Conservation (phyloP, 2,329 filamentous ascomycete genomes). For the Pseudocercospora cruenta region DNA sequence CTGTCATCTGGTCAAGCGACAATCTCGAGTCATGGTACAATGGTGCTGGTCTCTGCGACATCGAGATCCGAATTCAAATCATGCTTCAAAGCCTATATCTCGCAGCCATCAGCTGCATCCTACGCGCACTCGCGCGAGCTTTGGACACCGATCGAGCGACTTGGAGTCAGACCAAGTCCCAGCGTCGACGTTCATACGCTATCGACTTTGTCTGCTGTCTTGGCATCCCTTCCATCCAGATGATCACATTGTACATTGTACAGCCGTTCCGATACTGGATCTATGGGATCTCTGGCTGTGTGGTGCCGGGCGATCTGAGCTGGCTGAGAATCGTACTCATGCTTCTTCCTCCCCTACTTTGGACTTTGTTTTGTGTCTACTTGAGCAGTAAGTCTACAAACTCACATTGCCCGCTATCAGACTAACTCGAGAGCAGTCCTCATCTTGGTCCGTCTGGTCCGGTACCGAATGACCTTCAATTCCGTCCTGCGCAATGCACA, state of each 20-base stretch:
- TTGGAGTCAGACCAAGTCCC: conserved; percentile 54
- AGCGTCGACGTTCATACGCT: conserved; percentile 50
- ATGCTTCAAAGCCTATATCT: conserved; percentile 57
- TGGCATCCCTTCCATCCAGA: conserved; percentile 57
- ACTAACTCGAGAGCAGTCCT: conserved; percentile 50
- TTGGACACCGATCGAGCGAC: conserved; percentile 62
- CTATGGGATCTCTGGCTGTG: conserved; percentile 62
- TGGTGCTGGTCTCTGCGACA: conserved; percentile 65
- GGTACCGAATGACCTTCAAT: conserved; percentile 62
- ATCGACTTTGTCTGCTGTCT: conserved; percentile 62
- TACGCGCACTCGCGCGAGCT: conserved; percentile 62
- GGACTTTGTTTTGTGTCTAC: conserved; percentile 57
- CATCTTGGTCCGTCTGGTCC: conserved; percentile 62
- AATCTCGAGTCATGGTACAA: conserved; percentile 59
- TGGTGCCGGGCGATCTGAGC: conserved; percentile 56
- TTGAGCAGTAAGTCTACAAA: conserved; percentile 58
- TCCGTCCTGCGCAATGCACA: conserved; percentile 58
- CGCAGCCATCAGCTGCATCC: conserved; percentile 60
- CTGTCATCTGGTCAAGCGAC: conserved; percentile 66
- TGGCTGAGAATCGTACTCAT: conserved; percentile 62
- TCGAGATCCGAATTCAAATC: conserved; percentile 63
- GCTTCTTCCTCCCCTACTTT: conserved; percentile 60
- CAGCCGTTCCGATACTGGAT: conserved; percentile 64
- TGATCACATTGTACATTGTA: conserved; percentile 62
- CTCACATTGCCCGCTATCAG: neutral